Percentiles rank a stretch among this genome's conserved stretches.
Conservation (phyloP, 306 rosid genomes). For the Cotoneaster glaucophyllus region DNA sequence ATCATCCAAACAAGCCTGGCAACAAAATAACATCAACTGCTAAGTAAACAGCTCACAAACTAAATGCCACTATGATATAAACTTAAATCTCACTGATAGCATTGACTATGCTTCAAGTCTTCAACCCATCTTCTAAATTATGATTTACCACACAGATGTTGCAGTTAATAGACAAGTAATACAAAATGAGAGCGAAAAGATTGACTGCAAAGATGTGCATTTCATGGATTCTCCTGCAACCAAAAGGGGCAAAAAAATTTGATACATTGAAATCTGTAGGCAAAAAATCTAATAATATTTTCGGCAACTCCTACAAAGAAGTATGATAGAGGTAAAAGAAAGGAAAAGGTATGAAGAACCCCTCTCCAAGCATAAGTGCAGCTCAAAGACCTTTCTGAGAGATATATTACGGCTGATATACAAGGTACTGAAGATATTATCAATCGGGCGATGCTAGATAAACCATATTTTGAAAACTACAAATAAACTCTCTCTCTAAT, state of each 20-base stretch:
- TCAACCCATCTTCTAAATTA: background rate
- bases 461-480: background rate
- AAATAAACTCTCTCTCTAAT: background rate
- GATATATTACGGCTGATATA: background rate
- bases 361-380: background rate
- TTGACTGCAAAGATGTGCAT: background rate
- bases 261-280: background rate
- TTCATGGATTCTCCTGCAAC: background rate
- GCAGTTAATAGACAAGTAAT: background rate
- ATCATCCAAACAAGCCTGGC: constrained; percentile 96
- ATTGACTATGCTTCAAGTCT: background rate
- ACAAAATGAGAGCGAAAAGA: background rate
- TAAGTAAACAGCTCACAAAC: background rate
- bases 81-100: background rate
- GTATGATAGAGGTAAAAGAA: background rate
- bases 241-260: background rate
- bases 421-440: background rate
- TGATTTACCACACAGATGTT: background rate
- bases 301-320: background rate
- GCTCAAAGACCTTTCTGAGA: background rate
- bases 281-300: background rate
- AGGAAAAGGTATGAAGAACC: background rate
- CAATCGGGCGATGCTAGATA: background rate
- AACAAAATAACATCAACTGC: background rate
- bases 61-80: background rate